Evolutionary conservation across 306 rosid genomes (phyloP).

Genomic region (Mimosa pudica): DNA sequence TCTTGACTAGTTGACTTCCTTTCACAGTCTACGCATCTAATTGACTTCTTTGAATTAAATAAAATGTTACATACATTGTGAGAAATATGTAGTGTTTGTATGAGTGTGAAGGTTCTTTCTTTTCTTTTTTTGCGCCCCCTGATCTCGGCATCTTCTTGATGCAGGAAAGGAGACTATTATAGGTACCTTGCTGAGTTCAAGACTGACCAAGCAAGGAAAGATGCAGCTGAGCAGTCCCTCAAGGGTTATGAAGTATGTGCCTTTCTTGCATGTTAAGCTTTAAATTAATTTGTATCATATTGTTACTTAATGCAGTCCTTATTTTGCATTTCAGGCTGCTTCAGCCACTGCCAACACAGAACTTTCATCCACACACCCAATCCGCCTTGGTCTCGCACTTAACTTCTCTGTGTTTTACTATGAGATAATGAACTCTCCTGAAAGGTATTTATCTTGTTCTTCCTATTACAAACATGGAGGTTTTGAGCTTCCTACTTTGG

Average conservation of each 20-base stretch:
- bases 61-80: neutral
- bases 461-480: neutral
- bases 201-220: conserved; percentile 72
- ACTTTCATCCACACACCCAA: conserved; percentile 94
- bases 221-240: conserved; percentile 71
- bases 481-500: conserved; percentile 22
- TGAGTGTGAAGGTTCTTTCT: conserved; percentile 13
- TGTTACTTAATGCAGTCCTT: conserved; percentile 27
- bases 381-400: conserved; percentile 98
- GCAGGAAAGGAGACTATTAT: conserved; percentile 73
- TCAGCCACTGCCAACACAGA: conserved; percentile 85
- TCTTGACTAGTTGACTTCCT: conserved; percentile 25
- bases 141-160: conserved; percentile 38
- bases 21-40: conserved; percentile 1
- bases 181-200: conserved; percentile 84
- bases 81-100: conserved; percentile 21
- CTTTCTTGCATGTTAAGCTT: conserved; percentile 25
- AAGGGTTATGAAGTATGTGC: conserved; percentile 78
- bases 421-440: conserved; percentile 97
- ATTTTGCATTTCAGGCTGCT: conserved; percentile 64
- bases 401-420: conserved; percentile 97
- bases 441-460: conserved; percentile 55
- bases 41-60: conserved; percentile 13
- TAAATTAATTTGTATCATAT: conserved; percentile 27
- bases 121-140: neutral